Percentiles rank a stretch among this genome's conserved stretches.
Conservation (phyloP, 257 asterid species). For the Perilla frutescens region DNA sequence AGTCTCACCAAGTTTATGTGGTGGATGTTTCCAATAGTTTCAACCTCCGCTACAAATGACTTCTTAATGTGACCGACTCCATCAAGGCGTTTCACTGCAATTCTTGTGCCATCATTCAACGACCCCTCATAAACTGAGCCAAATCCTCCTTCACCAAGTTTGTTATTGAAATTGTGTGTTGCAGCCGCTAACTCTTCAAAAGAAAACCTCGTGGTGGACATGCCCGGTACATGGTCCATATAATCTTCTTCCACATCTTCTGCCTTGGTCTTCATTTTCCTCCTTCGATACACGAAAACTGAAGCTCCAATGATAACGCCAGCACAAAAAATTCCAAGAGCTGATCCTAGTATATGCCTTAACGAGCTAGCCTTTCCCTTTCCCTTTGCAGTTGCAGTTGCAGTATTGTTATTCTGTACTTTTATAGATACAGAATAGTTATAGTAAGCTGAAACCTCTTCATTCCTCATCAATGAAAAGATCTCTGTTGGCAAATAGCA, state of each 20-base stretch:
- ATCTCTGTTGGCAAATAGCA: constrained; percentile 41
- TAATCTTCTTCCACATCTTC: constrained; percentile 39
- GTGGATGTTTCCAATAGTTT: constrained; percentile 39
- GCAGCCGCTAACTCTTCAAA: constrained; percentile 27
- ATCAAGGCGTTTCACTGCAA: constrained; percentile 42
- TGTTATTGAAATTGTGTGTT: constrained; percentile 34
- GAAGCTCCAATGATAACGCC: constrained; percentile 15
- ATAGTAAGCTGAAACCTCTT: constrained; percentile 24
- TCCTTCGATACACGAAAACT: not conserved
- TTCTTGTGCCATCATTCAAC: constrained; percentile 28
- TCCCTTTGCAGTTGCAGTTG: no score
- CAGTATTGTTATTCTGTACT: not conserved
- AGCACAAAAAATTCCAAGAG: not conserved
- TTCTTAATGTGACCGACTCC: not conserved
- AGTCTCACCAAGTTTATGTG: constrained; percentile 39
- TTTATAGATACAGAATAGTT: constrained; percentile 29
- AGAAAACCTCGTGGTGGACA: constrained; percentile 40
- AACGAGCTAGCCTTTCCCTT: not conserved
- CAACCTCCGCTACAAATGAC: constrained; percentile 42
- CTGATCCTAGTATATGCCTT: constrained; percentile 35
- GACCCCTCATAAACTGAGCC: constrained; percentile 40
- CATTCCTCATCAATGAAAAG: constrained; percentile 43
- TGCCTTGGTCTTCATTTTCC: not conserved
- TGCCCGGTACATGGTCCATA: constrained; percentile 43
- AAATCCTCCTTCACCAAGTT: constrained; percentile 45